phyloP scores from a whole-genome alignment of 495 filamentous ascomycete genomes.

The Penicillium riverlandense region DNA sequence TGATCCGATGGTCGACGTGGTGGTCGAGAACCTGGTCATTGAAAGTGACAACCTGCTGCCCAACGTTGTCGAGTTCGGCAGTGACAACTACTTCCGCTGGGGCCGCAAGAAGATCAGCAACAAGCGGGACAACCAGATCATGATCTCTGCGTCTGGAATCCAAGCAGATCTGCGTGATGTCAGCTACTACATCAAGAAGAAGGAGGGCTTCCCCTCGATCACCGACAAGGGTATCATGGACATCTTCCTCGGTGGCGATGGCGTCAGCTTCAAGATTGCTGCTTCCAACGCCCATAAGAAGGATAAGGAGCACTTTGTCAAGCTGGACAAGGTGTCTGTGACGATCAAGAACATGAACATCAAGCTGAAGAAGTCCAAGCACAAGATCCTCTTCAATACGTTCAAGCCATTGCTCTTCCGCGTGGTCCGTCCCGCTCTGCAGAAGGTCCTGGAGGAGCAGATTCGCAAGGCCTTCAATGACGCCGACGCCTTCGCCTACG shows the following conservation, averaged over 20 bases:
- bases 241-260: slow-evolving; percentile 79
- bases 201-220: slow-evolving; percentile 88
- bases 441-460: slow-evolving; percentile 82
- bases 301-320: slow-evolving; percentile 81
- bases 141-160: slow-evolving; percentile 80
- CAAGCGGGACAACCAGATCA: slow-evolving; percentile 70
- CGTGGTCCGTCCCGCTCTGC: slow-evolving; percentile 72
- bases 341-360: slow-evolving; percentile 80
- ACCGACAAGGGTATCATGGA: slow-evolving; percentile 87
- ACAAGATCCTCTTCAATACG: slow-evolving; percentile 82
- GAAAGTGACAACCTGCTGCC: slow-evolving; percentile 97
- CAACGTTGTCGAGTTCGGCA: slow-evolving; percentile 83
- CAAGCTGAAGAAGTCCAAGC: slow-evolving; percentile 87
- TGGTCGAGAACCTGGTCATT: slow-evolving; percentile 90
- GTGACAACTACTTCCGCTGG: slow-evolving; percentile 93
- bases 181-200: slow-evolving; percentile 91
- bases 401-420: slow-evolving; percentile 86
- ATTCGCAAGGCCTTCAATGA: slow-evolving; percentile 70
- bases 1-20: slow-evolving; percentile 74
- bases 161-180: slow-evolving; percentile 66
- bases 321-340: slow-evolving; percentile 82
- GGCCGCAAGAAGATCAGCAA: slow-evolving; percentile 79
- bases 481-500: slow-evolving; percentile 61
- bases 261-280: slow-evolving; percentile 87
- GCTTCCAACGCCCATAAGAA: slow-evolving; percentile 72